Evolutionary conservation across 225 moss, liverwort and hornwort species (phyloP), one percentile per base, ranked within the genome.

Genomic region (Anthoceros angustus): DNA sequence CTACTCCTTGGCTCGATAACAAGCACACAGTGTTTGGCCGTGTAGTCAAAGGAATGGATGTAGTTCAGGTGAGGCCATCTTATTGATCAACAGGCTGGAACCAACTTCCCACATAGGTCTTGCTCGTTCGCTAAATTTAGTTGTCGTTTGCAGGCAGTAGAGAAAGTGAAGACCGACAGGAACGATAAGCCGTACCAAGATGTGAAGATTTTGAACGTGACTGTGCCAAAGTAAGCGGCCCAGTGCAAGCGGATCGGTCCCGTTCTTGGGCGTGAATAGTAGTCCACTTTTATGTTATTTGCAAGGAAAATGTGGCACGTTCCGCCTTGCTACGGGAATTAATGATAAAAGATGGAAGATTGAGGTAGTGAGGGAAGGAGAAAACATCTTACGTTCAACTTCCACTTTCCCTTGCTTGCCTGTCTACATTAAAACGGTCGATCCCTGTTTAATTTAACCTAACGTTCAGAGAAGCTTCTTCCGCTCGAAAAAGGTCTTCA

Each of bases 1-100:
- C 98, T 25, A 98, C 98, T 12, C 98, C 98, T 43, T 98, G 98
- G 98, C 76, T 98, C 69, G 98, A 98, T 73, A 98, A 98, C 62
- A 98, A 98, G 70, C 98, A 98, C 78, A 98, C 92, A 46, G 98
- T 98, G 41, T 98, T 89, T 80, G 98, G 98, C 70, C 87, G 98
- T 70, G 84, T 98, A 32, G 86, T 88, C 8, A 98, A 98, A 75
- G 98, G 98, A 75, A 98, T 98, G 98, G 98, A 98, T 72, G 98
- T 98, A 66, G 89, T 98, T 63, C 95, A 98, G 95, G 95, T 91
- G 65, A 55, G 38, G 50, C 41, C 62, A 40, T 43, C 23, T 18
- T 20, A 48, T 10, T 2, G 20, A 42, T 15, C 24, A 9, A 8
- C 25, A n/a, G n/a, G n/a, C 20, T 66, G 41, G 12, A 7, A 43